A percentile compares a stretch with the other conserved stretches of the same genome.
phyloP scores from a whole-genome alignment of 163 green algal species.

The Chlorella variabilis region DNA sequence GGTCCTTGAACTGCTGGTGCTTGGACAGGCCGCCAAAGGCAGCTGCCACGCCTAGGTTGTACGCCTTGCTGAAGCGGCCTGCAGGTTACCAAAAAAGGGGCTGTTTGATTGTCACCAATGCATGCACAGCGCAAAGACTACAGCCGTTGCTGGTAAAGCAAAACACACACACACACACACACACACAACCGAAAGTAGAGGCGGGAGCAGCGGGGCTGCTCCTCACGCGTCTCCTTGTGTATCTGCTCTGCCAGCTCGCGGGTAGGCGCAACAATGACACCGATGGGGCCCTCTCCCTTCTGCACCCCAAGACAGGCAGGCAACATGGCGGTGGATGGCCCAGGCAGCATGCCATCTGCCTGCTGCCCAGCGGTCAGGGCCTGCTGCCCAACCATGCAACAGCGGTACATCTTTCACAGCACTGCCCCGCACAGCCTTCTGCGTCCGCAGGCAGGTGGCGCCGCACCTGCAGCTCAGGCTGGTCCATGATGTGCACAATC shows the following conservation, averaged over 20 bases:
- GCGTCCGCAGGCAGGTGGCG: no score
- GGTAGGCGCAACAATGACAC: conserved; percentile 87
- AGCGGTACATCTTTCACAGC: no score
- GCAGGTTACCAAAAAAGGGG: no score
- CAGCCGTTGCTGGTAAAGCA: no score
- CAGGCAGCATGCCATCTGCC: no score
- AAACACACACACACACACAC: neutral
- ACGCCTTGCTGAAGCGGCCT: conserved; percentile 60
- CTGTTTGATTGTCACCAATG: neutral
- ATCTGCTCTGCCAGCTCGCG: conserved; percentile 97
- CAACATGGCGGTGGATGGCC: no score
- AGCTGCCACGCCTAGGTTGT: conserved; percentile 67
- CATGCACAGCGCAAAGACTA: no score
- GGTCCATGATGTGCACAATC: conserved; percentile 87
- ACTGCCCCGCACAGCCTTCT: neutral
- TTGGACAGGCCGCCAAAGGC: conserved; percentile 92
- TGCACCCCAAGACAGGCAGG: neutral
- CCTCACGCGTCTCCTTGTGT: conserved; percentile 80
- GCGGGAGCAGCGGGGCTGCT: no score
- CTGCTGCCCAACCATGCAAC: no score
- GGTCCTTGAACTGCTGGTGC: conserved; percentile 91
- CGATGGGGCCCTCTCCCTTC: conserved; percentile 84
- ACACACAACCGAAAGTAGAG: neutral
- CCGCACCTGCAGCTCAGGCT: conserved; percentile 67
- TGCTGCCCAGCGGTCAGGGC: no score